phyloP scores from a whole-genome alignment of 1,284 basidiomycete genomes.

The Ceratobasidium theobromae region DNA sequence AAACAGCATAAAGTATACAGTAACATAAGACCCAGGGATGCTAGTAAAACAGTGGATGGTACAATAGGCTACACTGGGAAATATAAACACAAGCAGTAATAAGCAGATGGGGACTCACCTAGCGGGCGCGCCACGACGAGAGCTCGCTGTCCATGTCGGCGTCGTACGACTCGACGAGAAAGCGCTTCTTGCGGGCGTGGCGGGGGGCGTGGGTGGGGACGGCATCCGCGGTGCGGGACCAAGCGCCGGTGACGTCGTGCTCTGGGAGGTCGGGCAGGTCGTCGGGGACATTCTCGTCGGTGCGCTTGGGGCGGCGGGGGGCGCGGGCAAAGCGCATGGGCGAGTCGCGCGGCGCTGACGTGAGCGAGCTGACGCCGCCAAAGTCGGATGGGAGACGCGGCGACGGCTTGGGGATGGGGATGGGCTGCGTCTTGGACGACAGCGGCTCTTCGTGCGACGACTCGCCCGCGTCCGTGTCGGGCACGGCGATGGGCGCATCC shows the following conservation, averaged over 20 bases:
- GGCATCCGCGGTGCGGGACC: conserved; percentile 9
- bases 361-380: conserved; percentile 19
- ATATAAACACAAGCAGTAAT: neutral
- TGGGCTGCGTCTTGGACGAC: no score
- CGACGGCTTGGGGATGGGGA: conserved; percentile 16
- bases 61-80: no score
- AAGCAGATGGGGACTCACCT: neutral
- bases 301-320: no score
- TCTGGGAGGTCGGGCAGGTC: neutral
- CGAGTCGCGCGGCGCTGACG: neutral
- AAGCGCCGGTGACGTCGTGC: conserved; percentile 4
- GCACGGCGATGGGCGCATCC: neutral
- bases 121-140: conserved; percentile 4
- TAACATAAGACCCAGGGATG: no score
- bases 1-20: no score
- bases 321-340: neutral
- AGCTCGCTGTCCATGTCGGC: conserved; percentile 24
- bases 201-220: neutral
- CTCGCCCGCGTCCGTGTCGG: neutral
- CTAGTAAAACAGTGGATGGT: neutral
- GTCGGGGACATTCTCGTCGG: neutral
- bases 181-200: conserved; percentile 2
- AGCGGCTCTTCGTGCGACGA: neutral
- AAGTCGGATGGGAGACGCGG: conserved; percentile 12
- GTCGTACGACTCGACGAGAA: conserved; percentile 21